A percentile compares a stretch with the other conserved stretches of the same genome.
Evolutionary conservation across 495 filamentous ascomycete genomes (phyloP).

Genomic region (Cudoniella acicularis): DNA sequence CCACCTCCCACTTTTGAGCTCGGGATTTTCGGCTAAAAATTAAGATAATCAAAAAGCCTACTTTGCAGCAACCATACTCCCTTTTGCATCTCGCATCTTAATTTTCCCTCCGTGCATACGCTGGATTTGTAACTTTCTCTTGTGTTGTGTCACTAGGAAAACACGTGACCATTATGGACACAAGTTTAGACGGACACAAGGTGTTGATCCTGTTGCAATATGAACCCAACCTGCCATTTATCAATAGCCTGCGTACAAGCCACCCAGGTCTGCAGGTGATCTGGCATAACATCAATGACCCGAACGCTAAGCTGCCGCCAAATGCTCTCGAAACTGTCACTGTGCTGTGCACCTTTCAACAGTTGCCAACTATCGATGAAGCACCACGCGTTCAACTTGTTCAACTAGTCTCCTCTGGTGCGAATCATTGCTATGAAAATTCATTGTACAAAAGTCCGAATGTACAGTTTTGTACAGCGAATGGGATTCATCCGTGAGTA

Average conservation of each 20-base stretch:
- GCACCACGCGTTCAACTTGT: neutral
- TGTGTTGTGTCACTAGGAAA: neutral
- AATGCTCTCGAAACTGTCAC: neutral
- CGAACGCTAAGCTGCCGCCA: neutral
- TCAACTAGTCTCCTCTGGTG: neutral
- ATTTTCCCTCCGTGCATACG: no score
- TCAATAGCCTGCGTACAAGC: neutral
- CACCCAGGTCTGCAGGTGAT: neutral
- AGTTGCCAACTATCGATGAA: neutral
- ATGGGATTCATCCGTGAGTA: neutral
- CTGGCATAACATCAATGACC: neutral
- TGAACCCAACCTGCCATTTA: neutral
- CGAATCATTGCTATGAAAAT: neutral
- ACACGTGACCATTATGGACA: neutral
- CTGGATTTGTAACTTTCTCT: neutral
- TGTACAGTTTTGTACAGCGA: neutral
- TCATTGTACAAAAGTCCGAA: neutral
- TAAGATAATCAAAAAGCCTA: no score
- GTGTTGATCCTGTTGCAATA: neutral
- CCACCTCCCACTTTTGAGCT: no score
- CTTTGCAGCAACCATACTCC: no score
- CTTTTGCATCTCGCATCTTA: no score
- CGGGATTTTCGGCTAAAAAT: no score
- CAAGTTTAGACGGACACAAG: neutral
- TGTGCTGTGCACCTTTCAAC: neutral